A percentile compares a stretch with the other conserved stretches of the same genome.
Conservation (phyloP, 805 yeast species). For the Candida taoyuanica region DNA sequence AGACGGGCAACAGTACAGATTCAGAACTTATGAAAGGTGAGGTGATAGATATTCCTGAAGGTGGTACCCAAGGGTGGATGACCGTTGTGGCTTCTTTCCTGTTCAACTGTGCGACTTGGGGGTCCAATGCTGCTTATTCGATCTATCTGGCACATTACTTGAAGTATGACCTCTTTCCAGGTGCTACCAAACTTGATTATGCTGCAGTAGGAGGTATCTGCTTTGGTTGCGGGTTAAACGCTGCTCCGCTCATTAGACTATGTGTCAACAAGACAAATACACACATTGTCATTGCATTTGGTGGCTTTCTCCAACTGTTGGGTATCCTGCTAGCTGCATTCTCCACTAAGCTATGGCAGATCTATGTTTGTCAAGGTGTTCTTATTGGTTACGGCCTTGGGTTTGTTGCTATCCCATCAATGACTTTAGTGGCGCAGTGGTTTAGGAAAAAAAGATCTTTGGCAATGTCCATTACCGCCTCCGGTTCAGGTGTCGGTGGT, state of each 20-base stretch:
- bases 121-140: slow-evolving; percentile 39
- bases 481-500: slow-evolving; percentile 44
- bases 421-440: slow-evolving; percentile 65
- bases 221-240: slow-evolving; percentile 49
- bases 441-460: slow-evolving; percentile 56
- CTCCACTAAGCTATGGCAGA: slow-evolving; percentile 55
- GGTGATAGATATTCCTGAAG: slow-evolving; percentile 24
- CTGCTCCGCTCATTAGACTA: slow-evolving; percentile 47
- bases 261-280: slow-evolving; percentile 31
- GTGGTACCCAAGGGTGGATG: slow-evolving; percentile 26
- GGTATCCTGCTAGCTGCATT: slow-evolving; percentile 60
- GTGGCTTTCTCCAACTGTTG: slow-evolving; percentile 46
- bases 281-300: slow-evolving; percentile 39
- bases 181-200: slow-evolving; percentile 54
- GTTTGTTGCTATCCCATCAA: slow-evolving; percentile 50
- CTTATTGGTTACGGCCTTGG: slow-evolving; percentile 52
- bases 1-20: slow-evolving; percentile 2
- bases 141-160: slow-evolving; percentile 59
- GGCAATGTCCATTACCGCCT: slow-evolving; percentile 36
- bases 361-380: slow-evolving; percentile 65
- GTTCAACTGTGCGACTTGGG: slow-evolving; percentile 27
- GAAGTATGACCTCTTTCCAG: slow-evolving; percentile 42
- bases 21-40: background rate
- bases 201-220: slow-evolving; percentile 68
- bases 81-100: slow-evolving; percentile 21